Base-by-base conservation (phyloP, 2,329 filamentous ascomycete genomes). In the Colletotrichum sidae region DNA sequence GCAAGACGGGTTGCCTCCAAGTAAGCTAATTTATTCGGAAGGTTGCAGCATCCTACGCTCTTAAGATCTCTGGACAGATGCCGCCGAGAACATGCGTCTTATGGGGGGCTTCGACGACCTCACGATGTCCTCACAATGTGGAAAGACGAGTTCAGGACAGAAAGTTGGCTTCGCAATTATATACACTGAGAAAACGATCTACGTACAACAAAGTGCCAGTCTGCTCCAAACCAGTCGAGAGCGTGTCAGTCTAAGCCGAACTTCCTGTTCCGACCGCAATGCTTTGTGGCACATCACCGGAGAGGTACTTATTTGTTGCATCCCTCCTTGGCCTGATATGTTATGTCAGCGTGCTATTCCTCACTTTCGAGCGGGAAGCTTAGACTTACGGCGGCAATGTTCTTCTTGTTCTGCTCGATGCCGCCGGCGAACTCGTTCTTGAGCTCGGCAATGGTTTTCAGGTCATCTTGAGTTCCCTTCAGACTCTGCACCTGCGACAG, bases 401-500 rank as follows among this genome's bases (percentile, higher is more conserved):
- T 65, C 41, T 56, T 42, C 8, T 64, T 44, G 39, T 71, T 71
- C 67, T 70, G 67, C 38, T 60, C 35, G 12, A 69, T 71, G 1
- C 70, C 70, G 6, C 59, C 65, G 4, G 42, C n/a, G n/a, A 71
- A 71, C 15, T 67, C 68, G 53, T 41, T 61, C 58, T 42, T 10
- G 6, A 65, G 39, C 7, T 45, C 5, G 9, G n/a, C 13, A 3
- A 62, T 56, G n/a, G 41, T 33, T 2, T 44, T 8, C 6, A 56
- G 5, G 10, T 62, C 52, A 2, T 2, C 25, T 6, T 53, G 55
- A 13, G 35, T 52, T 9, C 52, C 52, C 15, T 52, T 52, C 12
- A 65, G 25, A n/a, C 46, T 12, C 38, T 62, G 7, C 4, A 37
- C 58, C 41, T 47, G 62, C 10, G 13, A 38, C 38, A 56, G 33